Base-by-base conservation (phyloP, 2,329 filamentous ascomycete genomes). In the Sarocladium brachiariae region DNA sequence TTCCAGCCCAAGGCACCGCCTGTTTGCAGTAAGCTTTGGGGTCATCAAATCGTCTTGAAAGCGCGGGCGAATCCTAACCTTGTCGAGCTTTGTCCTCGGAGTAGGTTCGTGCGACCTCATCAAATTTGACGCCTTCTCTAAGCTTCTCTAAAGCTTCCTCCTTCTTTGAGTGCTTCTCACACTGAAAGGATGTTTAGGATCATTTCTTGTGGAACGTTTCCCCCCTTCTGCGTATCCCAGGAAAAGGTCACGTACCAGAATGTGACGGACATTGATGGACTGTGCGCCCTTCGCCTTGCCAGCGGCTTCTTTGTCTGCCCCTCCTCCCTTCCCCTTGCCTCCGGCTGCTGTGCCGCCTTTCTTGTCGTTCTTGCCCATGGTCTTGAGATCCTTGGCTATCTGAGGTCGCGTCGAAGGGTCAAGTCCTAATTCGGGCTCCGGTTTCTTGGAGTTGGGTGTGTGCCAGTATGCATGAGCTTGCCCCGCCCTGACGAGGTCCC, bases 71-170 rank as follows among this genome's bases (percentile, higher is more conserved):
- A 23, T 11, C 46, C 65, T 46, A 58, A 80, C 78, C 84, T 65
- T 80, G 75, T 54, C 82, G 74, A 4, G 86, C 85, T 69, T 91
- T 90, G 65, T 91, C 87, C 66, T 90, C 87, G 0, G 83, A 87
- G 61, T 80, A 87, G 57, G 83, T 79, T 50, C 79, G 71, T 9
- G 87, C 87, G 5, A 90, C 85, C 45, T 86, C 82, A 58, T 89
- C 86, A 60, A 90, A 91, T 59, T 85, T 87, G 48, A 74, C 74
- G 1, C 86, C 84, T 3, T 73, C 78, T 34, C 75, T 75, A 49
- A 91, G 66, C 67, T 88, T 85, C 51, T 76, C 77, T 14, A 89
- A 64, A 1, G 87, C 87, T 62, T 89, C 83, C 61, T 89, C 86
- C 62, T 89, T 90, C 65, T 84, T 88, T n/a, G 73, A 69, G 62